A percentile compares a stretch with the other conserved stretches of the same genome.
Evolutionary conservation across 2,329 filamentous ascomycete genomes (phyloP).

Genomic region (Ophiosphaerella narmari): DNA sequence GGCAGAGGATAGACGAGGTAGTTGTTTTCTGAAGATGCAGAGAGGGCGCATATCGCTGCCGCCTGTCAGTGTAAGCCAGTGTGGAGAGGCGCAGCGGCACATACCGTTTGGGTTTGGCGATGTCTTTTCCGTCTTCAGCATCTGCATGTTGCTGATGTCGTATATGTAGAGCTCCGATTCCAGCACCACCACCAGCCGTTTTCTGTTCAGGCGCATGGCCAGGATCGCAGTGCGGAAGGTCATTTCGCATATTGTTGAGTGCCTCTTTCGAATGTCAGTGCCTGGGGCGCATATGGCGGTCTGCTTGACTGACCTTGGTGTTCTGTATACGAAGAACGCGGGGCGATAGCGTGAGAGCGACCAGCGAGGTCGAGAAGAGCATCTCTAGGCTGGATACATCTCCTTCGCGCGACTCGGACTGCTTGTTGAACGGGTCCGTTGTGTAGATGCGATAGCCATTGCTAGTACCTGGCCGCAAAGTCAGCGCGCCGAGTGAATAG

Average conservation of each 20-base stretch:
- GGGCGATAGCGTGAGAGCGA: constrained; percentile 90
- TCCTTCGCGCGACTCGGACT: constrained; percentile 90
- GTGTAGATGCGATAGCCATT: constrained; percentile 96
- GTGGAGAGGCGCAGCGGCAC: constrained; percentile 4
- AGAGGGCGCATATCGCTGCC: constrained; percentile 84
- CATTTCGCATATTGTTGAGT: constrained; percentile 94
- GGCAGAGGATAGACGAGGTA: constrained; percentile 94
- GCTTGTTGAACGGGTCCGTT: constrained; percentile 93
- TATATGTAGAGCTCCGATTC: constrained; percentile 98
- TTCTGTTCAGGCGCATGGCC: constrained; percentile 90
- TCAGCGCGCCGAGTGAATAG: constrained; percentile 2
- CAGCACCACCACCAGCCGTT: constrained; percentile 87
- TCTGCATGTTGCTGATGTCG: constrained; percentile 98
- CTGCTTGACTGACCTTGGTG: constrained; percentile 72
- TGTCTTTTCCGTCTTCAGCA: constrained; percentile 89
- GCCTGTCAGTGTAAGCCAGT: constrained; percentile 15
- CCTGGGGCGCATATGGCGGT: background rate
- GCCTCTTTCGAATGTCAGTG: constrained; percentile 53
- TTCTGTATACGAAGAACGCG: constrained; percentile 94
- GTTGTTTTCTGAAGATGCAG: constrained; percentile 92
- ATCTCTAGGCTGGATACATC: constrained; percentile 98
- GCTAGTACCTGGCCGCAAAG: constrained; percentile 69
- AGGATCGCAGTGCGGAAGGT: constrained; percentile 97
- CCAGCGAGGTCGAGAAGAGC: constrained; percentile 96
- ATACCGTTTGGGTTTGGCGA: constrained; percentile 84